Evolutionary conservation across 2,329 filamentous ascomycete genomes (phyloP).

Genomic region (Trichoderma atroviride): DNA sequence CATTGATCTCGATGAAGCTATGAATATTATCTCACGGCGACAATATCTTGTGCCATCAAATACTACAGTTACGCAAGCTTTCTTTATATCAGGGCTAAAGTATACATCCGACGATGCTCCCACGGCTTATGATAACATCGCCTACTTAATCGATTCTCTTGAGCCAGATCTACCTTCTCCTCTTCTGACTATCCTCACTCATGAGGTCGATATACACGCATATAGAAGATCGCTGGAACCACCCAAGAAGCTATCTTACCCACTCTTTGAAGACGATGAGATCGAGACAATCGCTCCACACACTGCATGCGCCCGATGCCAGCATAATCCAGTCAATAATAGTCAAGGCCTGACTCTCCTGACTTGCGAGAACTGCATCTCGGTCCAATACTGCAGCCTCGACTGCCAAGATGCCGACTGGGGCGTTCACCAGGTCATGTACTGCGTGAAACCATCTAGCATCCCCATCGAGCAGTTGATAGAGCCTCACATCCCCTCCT

Average conservation of each 20-base stretch:
- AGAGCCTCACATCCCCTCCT: neutral
- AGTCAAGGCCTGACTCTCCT: neutral
- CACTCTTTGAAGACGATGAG: neutral
- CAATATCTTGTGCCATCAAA: neutral
- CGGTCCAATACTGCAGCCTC: neutral
- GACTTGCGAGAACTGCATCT: neutral
- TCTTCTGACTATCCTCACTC: neutral
- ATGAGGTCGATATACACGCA: neutral
- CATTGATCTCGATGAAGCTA: neutral
- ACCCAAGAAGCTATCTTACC: neutral
- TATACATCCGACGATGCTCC: neutral
- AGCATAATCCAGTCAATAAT: neutral
- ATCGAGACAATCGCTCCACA: neutral
- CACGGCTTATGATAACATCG: neutral
- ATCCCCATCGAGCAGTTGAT: neutral
- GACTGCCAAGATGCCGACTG: slow-evolving; percentile 11
- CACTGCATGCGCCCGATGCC: slow-evolving; percentile 15
- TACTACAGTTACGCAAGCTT: neutral
- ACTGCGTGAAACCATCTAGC: neutral
- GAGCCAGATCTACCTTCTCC: neutral
- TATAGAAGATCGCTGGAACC: neutral
- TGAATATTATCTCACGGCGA: neutral
- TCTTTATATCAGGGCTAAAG: neutral
- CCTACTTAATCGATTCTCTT: neutral
- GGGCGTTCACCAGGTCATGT: slow-evolving; percentile 4